phyloP scores from a whole-genome alignment of 495 filamentous ascomycete genomes.

The Neurospora tetraspora region DNA sequence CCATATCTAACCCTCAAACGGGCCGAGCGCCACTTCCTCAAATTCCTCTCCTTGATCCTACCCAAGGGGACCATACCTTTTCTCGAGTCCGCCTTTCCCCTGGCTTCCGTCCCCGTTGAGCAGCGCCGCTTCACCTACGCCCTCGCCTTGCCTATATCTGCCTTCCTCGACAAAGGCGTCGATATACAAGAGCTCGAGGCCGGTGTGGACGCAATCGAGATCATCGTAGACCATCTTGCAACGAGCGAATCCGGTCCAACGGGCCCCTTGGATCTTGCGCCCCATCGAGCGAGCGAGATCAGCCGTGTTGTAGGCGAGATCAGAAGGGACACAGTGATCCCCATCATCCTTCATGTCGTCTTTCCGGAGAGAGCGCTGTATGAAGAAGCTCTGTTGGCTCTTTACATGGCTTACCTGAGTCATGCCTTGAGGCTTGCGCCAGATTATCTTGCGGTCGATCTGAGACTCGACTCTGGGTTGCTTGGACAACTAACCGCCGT shows the following conservation, averaged over 20 bases:
- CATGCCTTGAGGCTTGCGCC: conserved; percentile 56
- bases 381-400: conserved; percentile 21
- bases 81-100: conserved; percentile 55
- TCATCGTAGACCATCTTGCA: conserved; percentile 47
- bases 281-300: conserved; percentile 36
- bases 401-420: conserved; percentile 47
- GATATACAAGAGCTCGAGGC: conserved; percentile 51
- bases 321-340: conserved; percentile 49
- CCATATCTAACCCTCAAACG: conserved; percentile 62
- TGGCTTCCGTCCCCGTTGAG: conserved; percentile 51
- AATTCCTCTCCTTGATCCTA: conserved; percentile 53
- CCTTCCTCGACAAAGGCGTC: conserved; percentile 35
- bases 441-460: conserved; percentile 56
- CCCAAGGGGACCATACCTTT: conserved; percentile 42
- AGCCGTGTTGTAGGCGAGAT: conserved; percentile 42
- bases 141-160: conserved; percentile 48
- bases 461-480: conserved; percentile 39
- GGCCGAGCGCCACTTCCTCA: conserved; percentile 61
- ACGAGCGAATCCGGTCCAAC: conserved; percentile 22
- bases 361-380: conserved; percentile 24
- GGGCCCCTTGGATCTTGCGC: conserved; percentile 37
- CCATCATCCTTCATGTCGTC: conserved; percentile 55
- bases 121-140: conserved; percentile 54
- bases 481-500: conserved; percentile 37
- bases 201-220: conserved; percentile 59